Percentiles rank a stretch among this genome's conserved stretches.
Evolutionary conservation across 495 filamentous ascomycete genomes (phyloP).

Genomic region (Lichenothelia convexa): DNA sequence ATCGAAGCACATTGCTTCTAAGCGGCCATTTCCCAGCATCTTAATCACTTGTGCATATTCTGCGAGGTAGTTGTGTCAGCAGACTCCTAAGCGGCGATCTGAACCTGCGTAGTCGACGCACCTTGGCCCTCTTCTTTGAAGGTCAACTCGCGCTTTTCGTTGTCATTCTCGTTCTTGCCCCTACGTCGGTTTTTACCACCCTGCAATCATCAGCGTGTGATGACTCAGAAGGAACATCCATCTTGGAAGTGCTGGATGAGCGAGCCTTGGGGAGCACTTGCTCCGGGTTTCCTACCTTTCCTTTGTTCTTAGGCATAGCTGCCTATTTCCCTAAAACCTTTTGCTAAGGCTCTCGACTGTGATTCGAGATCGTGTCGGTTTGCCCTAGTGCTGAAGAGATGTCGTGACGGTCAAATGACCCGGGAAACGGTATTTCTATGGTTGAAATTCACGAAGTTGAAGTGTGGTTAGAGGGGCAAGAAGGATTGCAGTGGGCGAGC

Average conservation of each 20-base stretch:
- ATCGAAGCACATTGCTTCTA: slow-evolving; percentile 95
- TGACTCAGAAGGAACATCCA: background rate
- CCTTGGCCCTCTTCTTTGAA: slow-evolving; percentile 98
- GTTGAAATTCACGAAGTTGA: background rate
- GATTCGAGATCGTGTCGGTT: slow-evolving; percentile 8
- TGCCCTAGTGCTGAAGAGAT: slow-evolving; percentile 1
- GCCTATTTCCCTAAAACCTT: slow-evolving; percentile 4
- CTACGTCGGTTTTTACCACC: slow-evolving; percentile 96
- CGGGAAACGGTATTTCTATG: background rate
- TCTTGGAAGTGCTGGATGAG: slow-evolving; percentile 3
- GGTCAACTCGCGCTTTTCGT: slow-evolving; percentile 94
- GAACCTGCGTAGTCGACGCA: slow-evolving; percentile 16
- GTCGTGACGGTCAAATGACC: background rate
- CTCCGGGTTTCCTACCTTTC: slow-evolving; percentile 51
- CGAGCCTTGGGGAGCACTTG: slow-evolving; percentile 4
- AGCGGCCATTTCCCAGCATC: slow-evolving; percentile 95
- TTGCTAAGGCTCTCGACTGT: background rate
- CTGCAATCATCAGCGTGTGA: slow-evolving; percentile 31
- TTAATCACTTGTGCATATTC: slow-evolving; percentile 98
- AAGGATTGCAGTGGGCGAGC: background rate
- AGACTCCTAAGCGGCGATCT: background rate
- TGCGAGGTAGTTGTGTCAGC: slow-evolving; percentile 15
- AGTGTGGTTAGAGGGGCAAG: background rate
- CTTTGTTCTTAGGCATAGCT: slow-evolving; percentile 96
- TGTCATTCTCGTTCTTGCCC: slow-evolving; percentile 99